These are phyloP conservation scores for Sarocladium oryzae DNA, from an alignment of 2,329 filamentous ascomycete species.

Conservation along the genomic window DNA sequence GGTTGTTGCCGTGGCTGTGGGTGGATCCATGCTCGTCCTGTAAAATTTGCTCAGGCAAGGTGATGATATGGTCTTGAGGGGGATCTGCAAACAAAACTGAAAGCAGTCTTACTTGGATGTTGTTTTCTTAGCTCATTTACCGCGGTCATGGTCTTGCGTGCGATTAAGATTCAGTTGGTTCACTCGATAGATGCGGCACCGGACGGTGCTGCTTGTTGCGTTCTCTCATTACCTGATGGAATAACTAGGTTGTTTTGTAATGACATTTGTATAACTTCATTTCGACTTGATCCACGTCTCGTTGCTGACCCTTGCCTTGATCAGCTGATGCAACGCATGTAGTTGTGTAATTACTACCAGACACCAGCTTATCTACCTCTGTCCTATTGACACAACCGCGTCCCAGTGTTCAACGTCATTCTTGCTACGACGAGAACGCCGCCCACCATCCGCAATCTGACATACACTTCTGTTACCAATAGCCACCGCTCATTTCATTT, in stretches of 20 bases:
- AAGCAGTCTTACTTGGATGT: conserved; percentile 1
- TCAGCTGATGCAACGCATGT: no score
- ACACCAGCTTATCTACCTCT: no score
- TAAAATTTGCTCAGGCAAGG: conserved; percentile 25
- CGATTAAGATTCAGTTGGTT: conserved; percentile 7
- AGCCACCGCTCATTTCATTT: no score
- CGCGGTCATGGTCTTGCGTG: conserved; percentile 8
- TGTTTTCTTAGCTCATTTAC: not conserved
- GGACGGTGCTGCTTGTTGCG: not conserved
- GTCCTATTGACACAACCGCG: no score
- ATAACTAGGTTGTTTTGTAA: conserved; percentile 7
- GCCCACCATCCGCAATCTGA: no score
- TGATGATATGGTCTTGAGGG: conserved; percentile 2
- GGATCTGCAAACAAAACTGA: not conserved
- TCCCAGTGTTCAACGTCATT: no score
- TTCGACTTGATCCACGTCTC: not conserved
- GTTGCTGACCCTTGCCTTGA: not conserved
- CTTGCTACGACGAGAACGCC: no score
- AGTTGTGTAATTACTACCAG: no score
- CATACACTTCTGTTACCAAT: no score
- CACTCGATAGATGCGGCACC: conserved; percentile 4
- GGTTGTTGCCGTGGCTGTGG: conserved; percentile 43
- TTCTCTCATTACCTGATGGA: not conserved
- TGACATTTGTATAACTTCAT: not conserved
- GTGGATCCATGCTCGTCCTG: conserved; percentile 47